These are phyloP conservation scores for Scenedesmus sp. DNA, from an alignment of 163 green algal genomes.

Conservation along the genomic window DNA sequence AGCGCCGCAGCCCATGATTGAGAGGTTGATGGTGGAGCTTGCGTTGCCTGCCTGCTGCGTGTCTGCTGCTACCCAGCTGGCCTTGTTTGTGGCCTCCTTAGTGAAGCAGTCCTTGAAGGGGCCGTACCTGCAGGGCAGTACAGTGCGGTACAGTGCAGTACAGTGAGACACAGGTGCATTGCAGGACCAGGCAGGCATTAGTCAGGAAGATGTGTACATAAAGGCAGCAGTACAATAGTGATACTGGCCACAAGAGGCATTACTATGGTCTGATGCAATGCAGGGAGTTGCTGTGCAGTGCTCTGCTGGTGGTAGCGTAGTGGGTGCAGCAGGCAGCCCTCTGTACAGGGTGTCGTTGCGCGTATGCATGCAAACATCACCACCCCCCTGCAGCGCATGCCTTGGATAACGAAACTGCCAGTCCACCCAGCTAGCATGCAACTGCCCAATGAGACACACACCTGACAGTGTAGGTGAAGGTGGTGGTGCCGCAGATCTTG, in stretches of 20 bases:
- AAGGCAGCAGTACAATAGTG: no score
- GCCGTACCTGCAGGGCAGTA: constrained; percentile 25
- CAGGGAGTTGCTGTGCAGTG: no score
- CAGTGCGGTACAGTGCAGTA: background rate
- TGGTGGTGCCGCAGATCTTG: constrained; percentile 41
- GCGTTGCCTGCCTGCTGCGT: constrained; percentile 29
- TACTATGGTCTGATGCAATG: no score
- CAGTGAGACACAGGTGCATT: background rate
- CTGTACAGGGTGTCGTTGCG: no score
- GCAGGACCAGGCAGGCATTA: background rate
- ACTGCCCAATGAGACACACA: background rate
- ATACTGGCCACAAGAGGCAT: no score
- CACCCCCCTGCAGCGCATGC: background rate
- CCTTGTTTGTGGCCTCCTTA: constrained; percentile 22
- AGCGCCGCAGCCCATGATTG: constrained; percentile 14
- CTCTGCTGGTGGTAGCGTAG: no score
- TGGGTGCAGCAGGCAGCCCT: no score
- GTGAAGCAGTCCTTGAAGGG: constrained; percentile 43
- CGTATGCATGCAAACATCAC: background rate
- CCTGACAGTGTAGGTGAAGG: constrained; percentile 51
- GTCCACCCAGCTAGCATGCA: background rate
- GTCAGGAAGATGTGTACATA: no score
- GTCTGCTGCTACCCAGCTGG: constrained; percentile 27
- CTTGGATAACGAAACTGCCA: background rate
- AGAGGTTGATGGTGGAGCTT: background rate